Evolutionary conservation across 2,329 filamentous ascomycete genomes (phyloP), one percentile per base, ranked within the genome.

Genomic region (Pseudocercospora cruenta): DNA sequence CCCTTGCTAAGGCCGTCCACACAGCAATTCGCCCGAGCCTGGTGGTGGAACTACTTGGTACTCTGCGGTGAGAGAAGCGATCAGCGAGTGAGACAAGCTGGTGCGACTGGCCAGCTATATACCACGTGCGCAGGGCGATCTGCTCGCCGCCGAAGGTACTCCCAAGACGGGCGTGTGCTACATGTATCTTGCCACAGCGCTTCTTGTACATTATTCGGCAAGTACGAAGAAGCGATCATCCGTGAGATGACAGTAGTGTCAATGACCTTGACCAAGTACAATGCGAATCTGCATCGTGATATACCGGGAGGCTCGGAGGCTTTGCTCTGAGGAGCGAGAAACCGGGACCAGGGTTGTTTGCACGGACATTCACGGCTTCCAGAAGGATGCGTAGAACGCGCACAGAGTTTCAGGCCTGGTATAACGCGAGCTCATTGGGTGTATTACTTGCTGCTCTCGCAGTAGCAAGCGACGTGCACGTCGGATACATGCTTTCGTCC

Each of bases 331-430:
- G 14, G 4, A 51, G 47, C 47, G 8, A 14, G 7, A 24, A 7
- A 24, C 47, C 19, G 47, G 47, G 47, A 16, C 16, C 51, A 55
- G 51, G 22, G 24, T n/a, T 24, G 12, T 26, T 31, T 3, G 51
- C 51, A 55, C 51, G 51, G 51, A 19, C 51, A 16, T 31, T n/a
- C 6, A n/a, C 51, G 51, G 51, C 51, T 55, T 55, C 51, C 24
- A 55, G 51, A 54, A 54, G 49, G 51, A 54, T 28, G 14, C 10
- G 14, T 28, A 31, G 21, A 28, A 54, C 3, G 51, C 45, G 19
- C 19, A 47, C 21, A 47, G 45, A 45, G 39, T 45, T 45, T 19
- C 28, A 31, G 28, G 33, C 33, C 33, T 36, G 33, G 33, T 19
- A 47, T 8, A 19, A 1, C 19, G 39, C 39, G 1, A 19, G 14